Conservation (phyloP, 805 yeast genomes). For the Yarrowia yakushimensis region DNA sequence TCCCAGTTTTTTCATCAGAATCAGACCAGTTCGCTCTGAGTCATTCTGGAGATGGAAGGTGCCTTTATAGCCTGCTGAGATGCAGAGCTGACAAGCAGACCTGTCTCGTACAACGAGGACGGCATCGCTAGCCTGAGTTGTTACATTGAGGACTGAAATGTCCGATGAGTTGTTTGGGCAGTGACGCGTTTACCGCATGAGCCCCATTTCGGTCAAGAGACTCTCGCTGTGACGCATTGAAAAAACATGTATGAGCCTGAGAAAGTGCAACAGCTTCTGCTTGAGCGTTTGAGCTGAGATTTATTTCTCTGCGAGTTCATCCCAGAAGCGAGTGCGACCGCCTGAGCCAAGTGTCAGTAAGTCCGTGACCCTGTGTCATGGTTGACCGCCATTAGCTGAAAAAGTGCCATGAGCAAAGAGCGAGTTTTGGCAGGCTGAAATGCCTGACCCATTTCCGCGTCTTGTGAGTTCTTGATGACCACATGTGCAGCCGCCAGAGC, state of each 20-base stretch:
- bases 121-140: background rate
- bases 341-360: background rate
- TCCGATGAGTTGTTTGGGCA: too few relatives aligned
- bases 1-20: background rate
- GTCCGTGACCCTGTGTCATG: too few relatives aligned
- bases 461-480: slow-evolving; percentile 8
- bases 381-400: slow-evolving; percentile 12
- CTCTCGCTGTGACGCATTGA: background rate
- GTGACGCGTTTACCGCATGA: too few relatives aligned
- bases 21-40: slow-evolving; percentile 3
- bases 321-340: background rate
- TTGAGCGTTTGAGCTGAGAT: slow-evolving; percentile 8
- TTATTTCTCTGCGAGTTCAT: background rate
- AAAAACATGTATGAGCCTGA: background rate
- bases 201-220: slow-evolving; percentile 2
- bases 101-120: background rate
- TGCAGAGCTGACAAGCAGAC: slow-evolving; percentile 13
- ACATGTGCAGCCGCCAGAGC: slow-evolving; percentile 5
- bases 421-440: background rate
- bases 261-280: background rate
- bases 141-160: too few relatives aligned
- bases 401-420: background rate
- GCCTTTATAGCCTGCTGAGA: slow-evolving; percentile 4
- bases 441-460: background rate
- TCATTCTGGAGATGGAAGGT: background rate